phyloP scores from a whole-genome alignment of 2,329 filamentous ascomycete genomes.

The Microdochium bolleyi region DNA sequence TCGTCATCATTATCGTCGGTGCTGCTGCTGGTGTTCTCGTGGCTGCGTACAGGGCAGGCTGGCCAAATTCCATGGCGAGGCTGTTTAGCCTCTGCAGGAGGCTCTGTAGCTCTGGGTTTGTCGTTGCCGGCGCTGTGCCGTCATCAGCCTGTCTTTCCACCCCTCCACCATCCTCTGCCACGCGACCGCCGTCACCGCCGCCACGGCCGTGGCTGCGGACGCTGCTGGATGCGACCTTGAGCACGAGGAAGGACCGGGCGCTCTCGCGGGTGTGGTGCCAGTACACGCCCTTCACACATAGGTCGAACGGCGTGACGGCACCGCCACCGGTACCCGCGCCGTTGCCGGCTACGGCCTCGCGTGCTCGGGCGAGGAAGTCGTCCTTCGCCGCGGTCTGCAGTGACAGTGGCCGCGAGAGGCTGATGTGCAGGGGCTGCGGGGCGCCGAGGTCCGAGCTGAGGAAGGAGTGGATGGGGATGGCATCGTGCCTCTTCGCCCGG shows the following conservation, averaged over 20 bases:
- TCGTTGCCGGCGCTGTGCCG: slow-evolving; percentile 16
- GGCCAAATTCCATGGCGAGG: slow-evolving; percentile 48
- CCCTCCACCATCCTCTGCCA: slow-evolving; percentile 3
- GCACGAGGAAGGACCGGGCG: slow-evolving; percentile 76
- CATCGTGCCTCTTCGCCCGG: too few species aligned
- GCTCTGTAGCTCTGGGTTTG: slow-evolving; percentile 46
- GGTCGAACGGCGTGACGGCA: slow-evolving; percentile 30
- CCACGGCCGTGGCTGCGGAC: too few species aligned
- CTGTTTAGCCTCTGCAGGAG: slow-evolving; percentile 63
- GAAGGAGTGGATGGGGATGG: slow-evolving; percentile 57
- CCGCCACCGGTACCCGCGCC: too few species aligned
- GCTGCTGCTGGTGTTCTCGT: neutral
- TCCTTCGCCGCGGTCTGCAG: slow-evolving; percentile 67
- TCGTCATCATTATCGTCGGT: slow-evolving; percentile 11
- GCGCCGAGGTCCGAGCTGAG: slow-evolving; percentile 71
- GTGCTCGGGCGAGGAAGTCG: slow-evolving; percentile 52
- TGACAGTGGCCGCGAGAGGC: slow-evolving; percentile 73
- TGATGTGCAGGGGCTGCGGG: slow-evolving; percentile 79
- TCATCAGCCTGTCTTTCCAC: neutral
- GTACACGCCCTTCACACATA: slow-evolving; percentile 29
- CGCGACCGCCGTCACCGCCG: too few species aligned
- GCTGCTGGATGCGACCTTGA: slow-evolving; percentile 50
- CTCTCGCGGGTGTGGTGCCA: slow-evolving; percentile 49
- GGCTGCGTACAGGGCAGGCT: slow-evolving; percentile 62
- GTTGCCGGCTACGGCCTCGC: slow-evolving; percentile 28